Evolutionary conservation across 805 yeast species (phyloP).

Genomic region (Soucietia sequanensis): DNA sequence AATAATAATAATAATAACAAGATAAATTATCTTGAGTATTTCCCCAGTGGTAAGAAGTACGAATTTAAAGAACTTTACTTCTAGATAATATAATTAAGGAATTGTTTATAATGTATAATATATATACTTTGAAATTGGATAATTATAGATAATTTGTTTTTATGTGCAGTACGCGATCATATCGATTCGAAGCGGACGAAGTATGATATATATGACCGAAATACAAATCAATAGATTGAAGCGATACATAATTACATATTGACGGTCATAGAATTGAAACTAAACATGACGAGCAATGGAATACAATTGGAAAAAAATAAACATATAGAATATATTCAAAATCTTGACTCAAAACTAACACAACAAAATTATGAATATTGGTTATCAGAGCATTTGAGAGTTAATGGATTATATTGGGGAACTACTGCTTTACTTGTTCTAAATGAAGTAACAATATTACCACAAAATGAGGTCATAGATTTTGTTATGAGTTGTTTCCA

Average conservation of each 20-base stretch:
- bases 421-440: conserved; percentile 68
- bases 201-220: too few species aligned
- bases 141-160: too few species aligned
- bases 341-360: conserved; percentile 31
- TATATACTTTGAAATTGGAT: too few species aligned
- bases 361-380: conserved; percentile 70
- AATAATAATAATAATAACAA: conserved; percentile 34
- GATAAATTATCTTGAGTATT: conserved; percentile 71
- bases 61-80: conserved; percentile 46
- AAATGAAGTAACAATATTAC: conserved; percentile 51
- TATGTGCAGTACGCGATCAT: too few species aligned
- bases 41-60: conserved; percentile 55
- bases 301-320: too few species aligned
- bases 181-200: too few species aligned
- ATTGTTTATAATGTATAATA: too few species aligned
- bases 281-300: too few species aligned
- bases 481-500: conserved; percentile 72
- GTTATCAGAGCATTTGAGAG: conserved; percentile 83
- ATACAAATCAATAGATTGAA: too few species aligned
- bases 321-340: conserved; percentile 35
- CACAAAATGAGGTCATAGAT: conserved; percentile 59
- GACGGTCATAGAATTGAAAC: too few species aligned
- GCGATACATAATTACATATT: too few species aligned
- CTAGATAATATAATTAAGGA: conserved; percentile 9
- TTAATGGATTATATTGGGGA: conserved; percentile 97